These are phyloP conservation scores for Laguncularia racemosa DNA, from an alignment of 345 rosid species.

Conservation along the genomic window DNA sequence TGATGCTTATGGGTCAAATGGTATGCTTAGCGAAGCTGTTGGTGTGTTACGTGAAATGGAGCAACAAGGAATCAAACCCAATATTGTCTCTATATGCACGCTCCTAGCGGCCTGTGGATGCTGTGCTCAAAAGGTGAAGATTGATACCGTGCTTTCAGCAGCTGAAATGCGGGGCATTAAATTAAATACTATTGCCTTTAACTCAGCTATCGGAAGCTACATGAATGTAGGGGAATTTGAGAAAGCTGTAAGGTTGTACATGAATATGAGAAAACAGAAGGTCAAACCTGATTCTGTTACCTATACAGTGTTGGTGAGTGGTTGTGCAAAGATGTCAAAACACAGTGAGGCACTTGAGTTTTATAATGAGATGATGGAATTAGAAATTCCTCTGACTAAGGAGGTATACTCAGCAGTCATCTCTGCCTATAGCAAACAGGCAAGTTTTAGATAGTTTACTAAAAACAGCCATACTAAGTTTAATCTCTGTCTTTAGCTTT, in stretches of 20 bases:
- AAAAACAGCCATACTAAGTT: neutral
- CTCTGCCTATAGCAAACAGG: slow-evolving; percentile 75
- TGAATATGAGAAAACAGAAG: slow-evolving; percentile 60
- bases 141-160: slow-evolving; percentile 70
- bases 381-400: slow-evolving; percentile 55
- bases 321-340: slow-evolving; percentile 68
- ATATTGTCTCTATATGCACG: slow-evolving; percentile 74
- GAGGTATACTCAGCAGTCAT: slow-evolving; percentile 76
- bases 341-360: slow-evolving; percentile 65
- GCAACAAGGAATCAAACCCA: slow-evolving; percentile 58
- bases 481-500: neutral
- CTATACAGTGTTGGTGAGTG: slow-evolving; percentile 68
- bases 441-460: slow-evolving; percentile 20
- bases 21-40: slow-evolving; percentile 72
- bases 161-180: slow-evolving; percentile 71
- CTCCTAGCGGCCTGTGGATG: slow-evolving; percentile 85
- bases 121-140: slow-evolving; percentile 57
- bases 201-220: slow-evolving; percentile 84
- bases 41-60: slow-evolving; percentile 74
- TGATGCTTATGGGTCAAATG: slow-evolving; percentile 90
- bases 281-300: slow-evolving; percentile 70
- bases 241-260: slow-evolving; percentile 56
- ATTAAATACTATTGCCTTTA: slow-evolving; percentile 73
- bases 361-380: slow-evolving; percentile 53
- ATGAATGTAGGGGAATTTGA: slow-evolving; percentile 77